Evolutionary conservation across 2,329 filamentous ascomycete species (phyloP), one percentile per base, ranked within the genome.

Genomic region (Aureobasidium sp.): DNA sequence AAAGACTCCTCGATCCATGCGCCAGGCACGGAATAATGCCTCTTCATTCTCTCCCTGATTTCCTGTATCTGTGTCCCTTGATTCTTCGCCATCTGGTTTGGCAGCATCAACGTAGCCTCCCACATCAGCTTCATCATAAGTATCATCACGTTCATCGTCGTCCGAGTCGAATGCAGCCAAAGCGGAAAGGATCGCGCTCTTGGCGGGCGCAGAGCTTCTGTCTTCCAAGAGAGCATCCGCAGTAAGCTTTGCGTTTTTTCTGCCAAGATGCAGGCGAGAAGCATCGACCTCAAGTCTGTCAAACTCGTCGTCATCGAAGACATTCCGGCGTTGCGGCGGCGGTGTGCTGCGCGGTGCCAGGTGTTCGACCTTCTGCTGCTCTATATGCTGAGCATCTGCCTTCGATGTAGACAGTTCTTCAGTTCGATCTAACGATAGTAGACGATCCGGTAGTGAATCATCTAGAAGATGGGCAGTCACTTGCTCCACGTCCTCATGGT

Each of bases 101-200:
- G 77, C 79, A 21, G 81, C 79, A 67, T 96, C 91, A 3, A 97
- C 86, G 0, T 89, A 90, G 27, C 93, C 92, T 39, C 94, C 94
- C 2, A 97, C 91, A 70, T 97, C 94, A 54, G 86, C 90, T 1
- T 87, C 85, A 68, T 99, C 94, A 71, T 99, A 99, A 0, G 93
- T 97, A 72, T 99, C 94, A 73, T 99, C 94, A 39, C 91, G 85
- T 76, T 99, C 94, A 72, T 99, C 94, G 67, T 97, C 94, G 68
- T 97, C 93, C 0, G 87, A 88, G 75, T 97, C 92, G 67, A 97
- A 97, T 0, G 88, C 83, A 16, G 91, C 90, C 2, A 97, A 83
- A 0, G 93, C 93, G 3, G 92, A 90, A 29, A 96, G 77, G 67
- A 97, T 96, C 11, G 91, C 88, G 0, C 91, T 90, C 76, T 95